A percentile compares a stretch with the other conserved stretches of the same genome.
Conservation (phyloP, 768 basidiomycete genomes). For the Collybia sp. region DNA sequence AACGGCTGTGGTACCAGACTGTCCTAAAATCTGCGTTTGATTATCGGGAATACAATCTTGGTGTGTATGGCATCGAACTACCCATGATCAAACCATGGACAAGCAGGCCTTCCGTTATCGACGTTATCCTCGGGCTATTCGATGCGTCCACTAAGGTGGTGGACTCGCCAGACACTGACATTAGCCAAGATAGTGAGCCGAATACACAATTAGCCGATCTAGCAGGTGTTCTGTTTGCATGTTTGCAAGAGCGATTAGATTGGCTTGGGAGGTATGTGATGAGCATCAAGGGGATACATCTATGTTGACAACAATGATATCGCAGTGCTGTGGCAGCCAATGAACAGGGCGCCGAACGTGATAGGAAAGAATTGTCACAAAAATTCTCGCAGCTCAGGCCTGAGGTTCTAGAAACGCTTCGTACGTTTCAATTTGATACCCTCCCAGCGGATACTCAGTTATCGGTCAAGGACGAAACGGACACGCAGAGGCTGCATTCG, state of each 20-base stretch:
- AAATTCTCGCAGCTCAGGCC: constrained; percentile 71
- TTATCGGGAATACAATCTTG: constrained; percentile 67
- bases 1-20: constrained; percentile 37
- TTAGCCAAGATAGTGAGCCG: constrained; percentile 28
- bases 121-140: constrained; percentile 69
- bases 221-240: constrained; percentile 58
- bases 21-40: constrained; percentile 68
- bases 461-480: constrained; percentile 54
- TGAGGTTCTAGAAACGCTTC: constrained; percentile 72
- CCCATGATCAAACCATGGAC: constrained; percentile 84
- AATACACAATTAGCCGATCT: constrained; percentile 59
- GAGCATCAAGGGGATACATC: no score
- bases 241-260: constrained; percentile 61
- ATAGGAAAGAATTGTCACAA: constrained; percentile 55
- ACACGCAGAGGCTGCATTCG: constrained; percentile 66
- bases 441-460: constrained; percentile 1
- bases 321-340: constrained; percentile 40
- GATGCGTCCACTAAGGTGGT: constrained; percentile 50
- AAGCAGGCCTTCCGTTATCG: constrained; percentile 61
- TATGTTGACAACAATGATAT: constrained; percentile 1
- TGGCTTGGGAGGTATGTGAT: constrained; percentile 57
- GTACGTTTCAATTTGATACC: constrained; percentile 40
- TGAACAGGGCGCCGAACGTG: constrained; percentile 46
- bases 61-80: constrained; percentile 73
- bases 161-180: constrained; percentile 27